These are phyloP conservation scores for Aspergillus spinulosporus DNA, from an alignment of 2,329 filamentous ascomycete genomes.

Conservation along the genomic window DNA sequence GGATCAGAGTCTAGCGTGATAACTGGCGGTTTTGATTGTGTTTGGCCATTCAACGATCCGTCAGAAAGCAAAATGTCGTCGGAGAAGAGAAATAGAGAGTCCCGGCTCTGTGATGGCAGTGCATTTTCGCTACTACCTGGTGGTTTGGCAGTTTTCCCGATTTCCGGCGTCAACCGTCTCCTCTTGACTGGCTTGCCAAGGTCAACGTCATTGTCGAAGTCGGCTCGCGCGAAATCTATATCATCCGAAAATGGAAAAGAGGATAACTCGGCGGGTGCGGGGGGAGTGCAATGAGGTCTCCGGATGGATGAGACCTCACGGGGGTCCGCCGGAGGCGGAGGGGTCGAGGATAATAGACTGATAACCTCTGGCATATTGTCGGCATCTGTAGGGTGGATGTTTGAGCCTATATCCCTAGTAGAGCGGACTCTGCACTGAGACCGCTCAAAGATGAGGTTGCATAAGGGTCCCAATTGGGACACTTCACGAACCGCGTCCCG, in stretches of 20 bases:
- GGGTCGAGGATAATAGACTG: slow-evolving; percentile 39
- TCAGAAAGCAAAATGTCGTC: slow-evolving; percentile 28
- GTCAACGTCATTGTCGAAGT: slow-evolving; percentile 25
- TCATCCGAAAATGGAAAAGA: slow-evolving; percentile 28
- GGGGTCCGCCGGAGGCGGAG: slow-evolving; percentile 24
- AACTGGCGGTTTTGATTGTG: slow-evolving; percentile 12
- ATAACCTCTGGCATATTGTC: slow-evolving; percentile 42
- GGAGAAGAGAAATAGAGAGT: slow-evolving; percentile 29
- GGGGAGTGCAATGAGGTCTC: slow-evolving; percentile 16
- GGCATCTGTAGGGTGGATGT: not conserved
- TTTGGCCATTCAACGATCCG: slow-evolving; percentile 3
- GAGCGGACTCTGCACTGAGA: not conserved
- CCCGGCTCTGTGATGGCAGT: slow-evolving; percentile 11
- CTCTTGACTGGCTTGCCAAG: slow-evolving; percentile 34
- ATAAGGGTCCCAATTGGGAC: too few species aligned
- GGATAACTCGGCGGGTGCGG: slow-evolving; percentile 4
- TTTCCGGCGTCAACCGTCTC: slow-evolving; percentile 31
- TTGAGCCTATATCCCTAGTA: not conserved
- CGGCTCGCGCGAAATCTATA: slow-evolving; percentile 25
- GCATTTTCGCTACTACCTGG: slow-evolving; percentile 9
- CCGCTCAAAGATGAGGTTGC: too few species aligned
- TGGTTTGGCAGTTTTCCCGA: slow-evolving; percentile 13
- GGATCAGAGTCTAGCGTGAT: slow-evolving; percentile 39
- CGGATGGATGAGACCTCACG: slow-evolving; percentile 19
- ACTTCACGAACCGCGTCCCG: slow-evolving; percentile 2